Percentiles rank a stretch among this genome's conserved stretches.
Evolutionary conservation across 768 basidiomycete genomes (phyloP).

Genomic region (Pseudohyphozyma bogoriensis): DNA sequence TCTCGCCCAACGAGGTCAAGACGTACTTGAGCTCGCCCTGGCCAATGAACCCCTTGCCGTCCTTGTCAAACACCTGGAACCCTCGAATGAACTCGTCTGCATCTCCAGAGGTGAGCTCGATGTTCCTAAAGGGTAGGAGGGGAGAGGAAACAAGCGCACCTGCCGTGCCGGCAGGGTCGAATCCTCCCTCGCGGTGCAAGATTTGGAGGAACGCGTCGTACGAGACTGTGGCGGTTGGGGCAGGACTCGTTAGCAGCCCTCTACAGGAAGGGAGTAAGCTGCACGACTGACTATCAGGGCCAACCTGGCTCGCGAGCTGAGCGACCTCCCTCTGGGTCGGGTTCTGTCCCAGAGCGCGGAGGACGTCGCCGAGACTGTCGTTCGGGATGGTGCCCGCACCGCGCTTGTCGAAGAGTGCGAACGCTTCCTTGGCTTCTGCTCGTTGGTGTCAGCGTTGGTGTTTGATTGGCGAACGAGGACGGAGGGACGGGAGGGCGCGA

Average conservation of each 20-base stretch:
- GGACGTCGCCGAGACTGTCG: constrained; percentile 79
- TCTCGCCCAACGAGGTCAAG: constrained; percentile 92
- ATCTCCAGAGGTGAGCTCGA: not conserved
- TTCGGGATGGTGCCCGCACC: constrained; percentile 82
- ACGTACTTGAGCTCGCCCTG: constrained; percentile 87
- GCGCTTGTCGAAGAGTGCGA: constrained; percentile 94
- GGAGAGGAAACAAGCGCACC: constrained; percentile 44
- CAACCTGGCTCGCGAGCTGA: constrained; percentile 61
- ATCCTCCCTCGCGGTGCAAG: constrained; percentile 88
- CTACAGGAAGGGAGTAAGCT: not conserved
- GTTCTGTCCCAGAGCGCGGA: constrained; percentile 92
- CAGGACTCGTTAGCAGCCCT: not conserved
- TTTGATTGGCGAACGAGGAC: too few species aligned
- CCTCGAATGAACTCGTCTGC: constrained; percentile 97
- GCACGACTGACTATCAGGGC: constrained; percentile 53
- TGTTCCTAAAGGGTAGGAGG: constrained; percentile 1
- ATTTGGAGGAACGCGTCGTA: constrained; percentile 85
- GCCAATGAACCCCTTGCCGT: constrained; percentile 73
- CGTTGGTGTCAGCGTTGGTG: too few species aligned
- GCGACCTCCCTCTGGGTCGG: constrained; percentile 98
- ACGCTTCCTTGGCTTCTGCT: constrained; percentile 42
- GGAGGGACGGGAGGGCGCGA: too few species aligned
- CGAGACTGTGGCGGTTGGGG: constrained; percentile 51
- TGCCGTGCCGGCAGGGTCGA: constrained; percentile 91
- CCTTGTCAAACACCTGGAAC: constrained; percentile 98